Evolutionary conservation across 2,329 filamentous ascomycete species (phyloP).

Genomic region (Calonectria crousiana): DNA sequence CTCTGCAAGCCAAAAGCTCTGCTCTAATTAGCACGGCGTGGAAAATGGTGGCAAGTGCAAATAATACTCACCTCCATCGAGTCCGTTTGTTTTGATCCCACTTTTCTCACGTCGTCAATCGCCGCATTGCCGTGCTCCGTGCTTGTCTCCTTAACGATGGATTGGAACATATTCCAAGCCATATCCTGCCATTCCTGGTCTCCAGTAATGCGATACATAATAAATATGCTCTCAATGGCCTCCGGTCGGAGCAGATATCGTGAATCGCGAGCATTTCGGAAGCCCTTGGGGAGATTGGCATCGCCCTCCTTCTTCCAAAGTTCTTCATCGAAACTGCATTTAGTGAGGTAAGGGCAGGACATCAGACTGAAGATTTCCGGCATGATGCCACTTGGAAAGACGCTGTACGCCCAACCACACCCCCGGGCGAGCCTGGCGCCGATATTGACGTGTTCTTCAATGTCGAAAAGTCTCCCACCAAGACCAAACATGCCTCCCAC

Average conservation of each 20-base stretch:
- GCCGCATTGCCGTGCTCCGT: slow-evolving; percentile 63
- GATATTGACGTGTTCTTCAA: slow-evolving; percentile 59
- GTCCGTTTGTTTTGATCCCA: slow-evolving; percentile 59
- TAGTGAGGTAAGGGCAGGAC: slow-evolving; percentile 54
- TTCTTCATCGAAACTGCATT: slow-evolving; percentile 49
- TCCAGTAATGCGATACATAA: slow-evolving; percentile 64
- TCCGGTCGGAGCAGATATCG: slow-evolving; percentile 66
- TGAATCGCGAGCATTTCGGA: slow-evolving; percentile 66
- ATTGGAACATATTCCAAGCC: slow-evolving; percentile 66
- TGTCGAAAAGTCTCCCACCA: slow-evolving; percentile 69
- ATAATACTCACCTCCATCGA: slow-evolving; percentile 67
- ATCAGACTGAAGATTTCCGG: slow-evolving; percentile 65
- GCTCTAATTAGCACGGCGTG: slow-evolving; percentile 37
- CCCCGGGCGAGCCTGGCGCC: slow-evolving; percentile 64
- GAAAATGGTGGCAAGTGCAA: slow-evolving; percentile 34
- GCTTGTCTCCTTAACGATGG: slow-evolving; percentile 58
- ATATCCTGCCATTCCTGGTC: slow-evolving; percentile 60
- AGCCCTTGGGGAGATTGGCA: slow-evolving; percentile 64
- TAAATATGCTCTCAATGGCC: slow-evolving; percentile 61
- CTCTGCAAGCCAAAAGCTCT: slow-evolving; percentile 80
- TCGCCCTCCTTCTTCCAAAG: slow-evolving; percentile 42
- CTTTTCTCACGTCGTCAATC: slow-evolving; percentile 56
- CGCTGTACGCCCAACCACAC: slow-evolving; percentile 69
- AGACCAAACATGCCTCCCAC: slow-evolving; percentile 77
- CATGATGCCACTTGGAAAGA: slow-evolving; percentile 69